Base-by-base conservation (phyloP, 305 asterid genomes). In the Andrographis paniculata region DNA sequence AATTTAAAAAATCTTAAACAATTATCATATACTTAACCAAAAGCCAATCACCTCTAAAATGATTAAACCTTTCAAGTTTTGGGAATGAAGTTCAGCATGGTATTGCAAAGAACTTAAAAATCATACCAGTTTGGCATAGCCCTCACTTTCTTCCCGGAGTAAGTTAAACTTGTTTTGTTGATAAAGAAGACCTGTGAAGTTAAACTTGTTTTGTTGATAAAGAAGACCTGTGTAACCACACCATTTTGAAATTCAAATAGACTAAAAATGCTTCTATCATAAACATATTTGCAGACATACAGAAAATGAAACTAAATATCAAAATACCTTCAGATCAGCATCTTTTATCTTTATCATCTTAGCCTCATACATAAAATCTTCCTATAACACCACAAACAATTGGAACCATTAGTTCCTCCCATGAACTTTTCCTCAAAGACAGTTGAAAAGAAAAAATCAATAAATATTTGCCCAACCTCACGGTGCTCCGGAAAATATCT, bases 101-200 rank as follows among this genome's bases (percentile, higher is more conserved):
- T 51, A 20, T 27, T 15, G 15, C 14, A 17, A 1, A 50, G 7
- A 16, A 35, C 18, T 2, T 6, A 10, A 14, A 20, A 48, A 27
- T 23, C 8, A 46, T 85, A 91, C 98, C 98, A 91, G 85, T 65
- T 91, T 91, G 51, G 98, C 96, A 68, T 86, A 91, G 58, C 98
- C 98, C 66, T 91, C 98, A 35, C 96, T 91, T 75, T 91, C 98
- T 75, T 91, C 98, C 42, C 96, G 84, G 36, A 91, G 96, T 72
- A 91, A 86, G 67, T 91, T 89, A 62, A 89, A 89, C 59, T 89
- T 89, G 36, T 96, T 89, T 75, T 89, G 98, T 65, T 89, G 98
- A 72, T 91, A 91, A 53, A 91, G 94, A 78, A 91, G 96, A 47
- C 98, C n/a, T n/a, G 93, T 17, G 98, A 86, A 64, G 86, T 91